Conservation (phyloP, 345 rosid genomes). For the Boechera stricta region DNA sequence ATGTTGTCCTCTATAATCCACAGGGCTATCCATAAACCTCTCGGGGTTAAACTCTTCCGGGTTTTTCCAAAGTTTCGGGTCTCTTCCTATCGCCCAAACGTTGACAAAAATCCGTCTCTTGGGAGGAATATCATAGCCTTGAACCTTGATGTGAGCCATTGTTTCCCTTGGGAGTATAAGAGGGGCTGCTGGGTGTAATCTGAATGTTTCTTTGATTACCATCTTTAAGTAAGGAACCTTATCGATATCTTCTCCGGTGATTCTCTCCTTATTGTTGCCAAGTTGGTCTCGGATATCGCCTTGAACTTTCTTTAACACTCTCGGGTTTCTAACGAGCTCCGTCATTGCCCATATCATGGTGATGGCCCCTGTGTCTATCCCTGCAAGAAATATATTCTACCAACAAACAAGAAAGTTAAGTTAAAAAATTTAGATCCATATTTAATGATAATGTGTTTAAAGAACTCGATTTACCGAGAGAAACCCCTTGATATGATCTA, state of each 20-base stretch:
- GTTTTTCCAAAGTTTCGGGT: constrained; percentile 51
- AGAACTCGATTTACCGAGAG: constrained; percentile 20
- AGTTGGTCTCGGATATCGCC: constrained; percentile 48
- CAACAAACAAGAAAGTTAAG: neutral
- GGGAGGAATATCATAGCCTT: constrained; percentile 53
- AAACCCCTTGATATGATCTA: constrained; percentile 37
- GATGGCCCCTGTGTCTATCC: constrained; percentile 41
- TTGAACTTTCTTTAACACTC: constrained; percentile 50
- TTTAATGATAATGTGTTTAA: neutral
- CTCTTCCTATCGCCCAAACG: constrained; percentile 55
- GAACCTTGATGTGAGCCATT: constrained; percentile 49
- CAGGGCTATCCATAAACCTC: constrained; percentile 49
- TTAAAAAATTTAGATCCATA: neutral
- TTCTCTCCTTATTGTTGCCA: constrained; percentile 45
- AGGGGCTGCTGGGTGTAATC: constrained; percentile 63
- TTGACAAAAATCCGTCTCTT: constrained; percentile 52
- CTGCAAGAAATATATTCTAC: constrained; percentile 40
- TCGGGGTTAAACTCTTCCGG: constrained; percentile 54
- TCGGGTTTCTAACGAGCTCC: constrained; percentile 52
- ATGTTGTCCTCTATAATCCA: constrained; percentile 58
- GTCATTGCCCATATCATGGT: constrained; percentile 51
- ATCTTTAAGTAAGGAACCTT: constrained; percentile 52
- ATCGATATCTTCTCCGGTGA: constrained; percentile 51
- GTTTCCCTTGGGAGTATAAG: constrained; percentile 62
- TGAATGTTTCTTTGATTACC: constrained; percentile 58